Conservation (phyloP, 257 asterid genomes). For the Solanum appendiculatum region DNA sequence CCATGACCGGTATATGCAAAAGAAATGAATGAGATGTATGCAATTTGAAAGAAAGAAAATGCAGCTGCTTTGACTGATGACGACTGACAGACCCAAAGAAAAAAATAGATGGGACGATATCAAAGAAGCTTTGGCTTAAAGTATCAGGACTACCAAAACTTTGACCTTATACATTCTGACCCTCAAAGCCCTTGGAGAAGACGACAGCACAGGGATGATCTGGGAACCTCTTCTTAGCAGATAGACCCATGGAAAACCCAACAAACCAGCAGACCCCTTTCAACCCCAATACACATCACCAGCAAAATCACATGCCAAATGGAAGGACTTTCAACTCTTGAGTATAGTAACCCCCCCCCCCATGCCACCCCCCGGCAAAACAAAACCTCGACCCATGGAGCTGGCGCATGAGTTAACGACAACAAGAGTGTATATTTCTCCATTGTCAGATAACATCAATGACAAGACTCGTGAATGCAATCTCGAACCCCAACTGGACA, state of each 20-base stretch:
- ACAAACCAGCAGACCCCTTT: conserved; percentile 9
- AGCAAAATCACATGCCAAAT: not conserved
- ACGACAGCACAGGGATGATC: conserved; percentile 16
- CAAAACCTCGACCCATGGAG: conserved; percentile 36
- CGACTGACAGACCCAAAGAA: conserved; percentile 26
- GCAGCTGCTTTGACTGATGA: conserved; percentile 31
- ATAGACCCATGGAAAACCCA: conserved; percentile 13
- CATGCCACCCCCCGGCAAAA: not conserved
- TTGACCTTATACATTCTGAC: not conserved
- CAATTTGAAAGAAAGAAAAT: conserved; percentile 20
- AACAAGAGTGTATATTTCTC: conserved; percentile 45
- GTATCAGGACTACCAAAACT: conserved; percentile 14
- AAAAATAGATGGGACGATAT: conserved; percentile 5
- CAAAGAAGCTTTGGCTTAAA: conserved; percentile 11
- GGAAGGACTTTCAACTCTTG: not conserved
- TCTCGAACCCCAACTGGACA: conserved; percentile 60
- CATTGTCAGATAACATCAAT: conserved; percentile 46
- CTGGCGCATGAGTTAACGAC: conserved; percentile 77
- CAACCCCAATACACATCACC: not conserved
- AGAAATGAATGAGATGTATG: conserved; percentile 44
- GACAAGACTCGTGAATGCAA: conserved; percentile 55
- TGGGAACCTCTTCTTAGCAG: conserved; percentile 2
- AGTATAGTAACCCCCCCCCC: not conserved
- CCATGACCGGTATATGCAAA: conserved; percentile 18
- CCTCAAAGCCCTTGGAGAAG: conserved; percentile 3